A percentile compares a stretch with the other conserved stretches of the same genome.
Conservation (phyloP, 164 flowering plant genomes). For the Piper betle region DNA sequence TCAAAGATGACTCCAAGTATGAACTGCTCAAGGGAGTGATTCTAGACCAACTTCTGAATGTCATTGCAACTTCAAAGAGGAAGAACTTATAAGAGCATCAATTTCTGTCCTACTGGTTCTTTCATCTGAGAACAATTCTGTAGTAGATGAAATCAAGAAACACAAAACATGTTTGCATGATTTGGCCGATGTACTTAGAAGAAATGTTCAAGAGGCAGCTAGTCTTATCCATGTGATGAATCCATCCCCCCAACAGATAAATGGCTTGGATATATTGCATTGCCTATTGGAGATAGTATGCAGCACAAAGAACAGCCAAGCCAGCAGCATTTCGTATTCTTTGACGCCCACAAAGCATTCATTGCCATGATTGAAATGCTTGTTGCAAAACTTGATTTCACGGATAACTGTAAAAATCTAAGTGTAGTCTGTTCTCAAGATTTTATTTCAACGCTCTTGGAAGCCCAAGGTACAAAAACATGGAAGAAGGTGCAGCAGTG, state of each 20-base stretch:
- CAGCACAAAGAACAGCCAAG: slow-evolving; percentile 22
- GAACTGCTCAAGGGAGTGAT: slow-evolving; percentile 35
- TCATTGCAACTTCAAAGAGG: slow-evolving; percentile 54
- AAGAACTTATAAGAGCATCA: slow-evolving; percentile 38
- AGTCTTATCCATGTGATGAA: slow-evolving; percentile 48
- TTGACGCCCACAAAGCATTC: slow-evolving; percentile 57
- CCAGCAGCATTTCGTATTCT: slow-evolving; percentile 12
- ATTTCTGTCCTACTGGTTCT: slow-evolving; percentile 38
- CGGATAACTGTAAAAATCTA: slow-evolving; percentile 39
- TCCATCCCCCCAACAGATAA: slow-evolving; percentile 57
- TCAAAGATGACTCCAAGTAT: slow-evolving; percentile 31
- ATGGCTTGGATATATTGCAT: slow-evolving; percentile 49
- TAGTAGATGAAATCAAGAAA: slow-evolving; percentile 42
- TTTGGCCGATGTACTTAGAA: slow-evolving; percentile 49
- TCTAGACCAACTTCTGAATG: slow-evolving; percentile 37
- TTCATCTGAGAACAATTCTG: slow-evolving; percentile 26
- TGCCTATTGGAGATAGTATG: slow-evolving; percentile 45
- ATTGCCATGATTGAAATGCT: slow-evolving; percentile 59
- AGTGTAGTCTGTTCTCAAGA: slow-evolving; percentile 41
- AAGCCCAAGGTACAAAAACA: slow-evolving; percentile 21
- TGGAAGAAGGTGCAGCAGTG: slow-evolving; percentile 38
- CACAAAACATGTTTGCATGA: slow-evolving; percentile 39
- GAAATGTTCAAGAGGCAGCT: slow-evolving; percentile 61
- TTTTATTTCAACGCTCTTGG: slow-evolving; percentile 37
- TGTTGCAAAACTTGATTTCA: slow-evolving; percentile 49